A percentile compares a stretch with the other conserved stretches of the same genome.
These are phyloP conservation scores for Pezicula radicicola DNA, from an alignment of 2,329 filamentous ascomycete species.

Conservation along the genomic window DNA sequence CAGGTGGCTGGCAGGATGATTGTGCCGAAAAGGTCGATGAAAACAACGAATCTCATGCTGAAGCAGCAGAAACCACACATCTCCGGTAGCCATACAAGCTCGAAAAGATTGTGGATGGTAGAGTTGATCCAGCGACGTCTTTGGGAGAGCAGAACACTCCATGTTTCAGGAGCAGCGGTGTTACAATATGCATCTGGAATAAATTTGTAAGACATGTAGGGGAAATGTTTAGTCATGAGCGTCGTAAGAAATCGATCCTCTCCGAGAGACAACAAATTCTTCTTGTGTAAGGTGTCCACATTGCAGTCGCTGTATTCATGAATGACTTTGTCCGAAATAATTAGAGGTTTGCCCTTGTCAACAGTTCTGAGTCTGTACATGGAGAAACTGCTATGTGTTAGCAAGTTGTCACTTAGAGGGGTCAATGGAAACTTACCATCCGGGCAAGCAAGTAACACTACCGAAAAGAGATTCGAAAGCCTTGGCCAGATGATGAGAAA, in stretches of 20 bases:
- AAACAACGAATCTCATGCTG: conserved; percentile 94
- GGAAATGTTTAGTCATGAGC: conserved; percentile 97
- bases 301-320: conserved; percentile 83
- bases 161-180: conserved; percentile 91
- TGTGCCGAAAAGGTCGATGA: conserved; percentile 90
- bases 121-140: conserved; percentile 99
- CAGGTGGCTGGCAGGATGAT: conserved; percentile 88
- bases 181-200: conserved; percentile 88
- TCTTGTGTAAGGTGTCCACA: conserved; percentile 90
- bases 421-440: conserved; percentile 69
- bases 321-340: conserved; percentile 87
- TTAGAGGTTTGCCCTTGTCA: conserved; percentile 90
- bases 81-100: conserved; percentile 85
- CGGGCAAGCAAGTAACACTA: conserved; percentile 96
- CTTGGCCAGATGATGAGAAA: conserved; percentile 95
- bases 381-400: conserved; percentile 71
- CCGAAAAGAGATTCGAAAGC: conserved; percentile 97
- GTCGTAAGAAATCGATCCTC: conserved; percentile 98
- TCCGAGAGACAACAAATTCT: conserved; percentile 89
- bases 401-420: conserved; percentile 13
- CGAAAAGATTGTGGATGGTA: conserved; percentile 92
- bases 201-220: conserved; percentile 94
- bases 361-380: conserved; percentile 97
- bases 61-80: conserved; percentile 99
- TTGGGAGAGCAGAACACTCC: conserved; percentile 93